phyloP scores from a whole-genome alignment of 2,329 filamentous ascomycete species.

The Tympanopsis confertula region DNA sequence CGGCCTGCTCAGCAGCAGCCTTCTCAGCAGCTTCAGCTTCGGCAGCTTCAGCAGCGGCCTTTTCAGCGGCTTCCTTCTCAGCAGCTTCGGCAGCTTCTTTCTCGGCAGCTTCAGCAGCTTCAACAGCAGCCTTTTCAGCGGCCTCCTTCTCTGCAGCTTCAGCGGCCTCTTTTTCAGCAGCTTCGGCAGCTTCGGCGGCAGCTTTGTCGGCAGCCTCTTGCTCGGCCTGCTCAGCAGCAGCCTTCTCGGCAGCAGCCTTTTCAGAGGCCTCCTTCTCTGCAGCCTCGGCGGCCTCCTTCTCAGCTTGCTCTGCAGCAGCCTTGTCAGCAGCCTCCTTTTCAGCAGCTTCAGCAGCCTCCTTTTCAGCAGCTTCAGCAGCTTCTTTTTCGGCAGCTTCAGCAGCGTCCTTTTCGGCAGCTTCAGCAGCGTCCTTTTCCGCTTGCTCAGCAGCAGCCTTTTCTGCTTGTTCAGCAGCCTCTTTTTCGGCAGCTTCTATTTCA shows the following conservation, averaged over 20 bases:
- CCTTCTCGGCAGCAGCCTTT: conserved; percentile 3
- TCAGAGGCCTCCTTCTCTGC: conserved; percentile 6
- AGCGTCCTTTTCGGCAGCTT: conserved; percentile 3
- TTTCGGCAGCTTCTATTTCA: neutral
- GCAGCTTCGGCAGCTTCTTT: conserved; percentile 2
- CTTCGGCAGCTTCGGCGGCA: conserved; percentile 1
- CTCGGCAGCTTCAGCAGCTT: conserved; percentile 8
- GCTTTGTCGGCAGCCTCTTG: conserved; percentile 6
- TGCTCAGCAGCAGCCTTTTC: neutral
- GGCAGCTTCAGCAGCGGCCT: too few relatives aligned
- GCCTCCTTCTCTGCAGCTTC: conserved; percentile 5
- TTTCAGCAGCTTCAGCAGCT: conserved; percentile 5
- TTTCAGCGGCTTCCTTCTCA: conserved; percentile 2
- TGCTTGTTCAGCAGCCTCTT: neutral
- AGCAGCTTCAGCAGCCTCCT: neutral
- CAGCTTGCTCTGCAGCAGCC: conserved; percentile 4
- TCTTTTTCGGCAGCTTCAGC: conserved; percentile 6
- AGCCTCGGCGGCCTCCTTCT: conserved; percentile 5
- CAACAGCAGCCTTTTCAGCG: conserved; percentile 6
- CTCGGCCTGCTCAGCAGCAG: conserved; percentile 1
- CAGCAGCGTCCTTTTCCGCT: neutral
- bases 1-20: conserved; percentile 1
- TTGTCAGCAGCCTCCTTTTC: neutral
- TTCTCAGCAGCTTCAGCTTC: neutral
- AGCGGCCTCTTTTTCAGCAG: too few relatives aligned